Percentiles rank a stretch among this genome's conserved stretches.
phyloP scores from a whole-genome alignment of 2,329 filamentous ascomycete genomes.

The Sporothrix inflata region DNA sequence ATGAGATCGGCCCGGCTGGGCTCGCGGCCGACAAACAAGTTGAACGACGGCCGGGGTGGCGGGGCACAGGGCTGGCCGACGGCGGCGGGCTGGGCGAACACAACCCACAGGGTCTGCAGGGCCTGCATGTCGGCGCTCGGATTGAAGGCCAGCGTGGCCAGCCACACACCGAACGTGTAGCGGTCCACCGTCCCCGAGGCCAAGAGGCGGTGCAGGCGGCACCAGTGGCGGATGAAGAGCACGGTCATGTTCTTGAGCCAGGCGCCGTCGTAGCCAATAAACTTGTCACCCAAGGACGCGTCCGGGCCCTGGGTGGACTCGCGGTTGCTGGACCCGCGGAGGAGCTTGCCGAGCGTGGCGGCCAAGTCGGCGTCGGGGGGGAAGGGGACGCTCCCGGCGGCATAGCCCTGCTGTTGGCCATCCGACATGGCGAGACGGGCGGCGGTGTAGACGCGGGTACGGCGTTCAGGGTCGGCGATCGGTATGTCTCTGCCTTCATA shows the following conservation, averaged over 20 bases:
- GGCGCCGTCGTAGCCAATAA: neutral
- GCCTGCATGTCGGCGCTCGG: constrained; percentile 12
- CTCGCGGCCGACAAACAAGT: constrained; percentile 5
- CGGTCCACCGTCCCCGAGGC: neutral
- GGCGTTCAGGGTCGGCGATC: neutral
- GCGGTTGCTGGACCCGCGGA: neutral
- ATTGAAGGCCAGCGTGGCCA: constrained; percentile 22
- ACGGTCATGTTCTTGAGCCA: constrained; percentile 7
- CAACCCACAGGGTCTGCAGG: neutral
- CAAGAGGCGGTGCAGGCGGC: neutral
- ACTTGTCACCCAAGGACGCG: constrained; percentile 7
- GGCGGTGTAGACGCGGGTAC: neutral
- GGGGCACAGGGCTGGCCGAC: neutral
- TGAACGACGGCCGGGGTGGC: constrained; percentile 7
- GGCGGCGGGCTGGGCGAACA: neutral
- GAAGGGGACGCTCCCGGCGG: neutral
- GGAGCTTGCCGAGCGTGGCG: neutral
- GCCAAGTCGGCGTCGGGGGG: neutral
- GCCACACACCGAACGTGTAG: neutral
- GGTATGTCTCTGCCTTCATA: neutral
- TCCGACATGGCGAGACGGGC: neutral
- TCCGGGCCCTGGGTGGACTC: constrained; percentile 14
- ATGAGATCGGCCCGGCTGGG: neutral
- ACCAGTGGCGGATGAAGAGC: constrained; percentile 15
- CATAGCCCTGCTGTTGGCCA: neutral